Percentiles rank a stretch among this genome's conserved stretches.
phyloP scores from a whole-genome alignment of 176 grass and related monocot species.

The Musa acuminata region DNA sequence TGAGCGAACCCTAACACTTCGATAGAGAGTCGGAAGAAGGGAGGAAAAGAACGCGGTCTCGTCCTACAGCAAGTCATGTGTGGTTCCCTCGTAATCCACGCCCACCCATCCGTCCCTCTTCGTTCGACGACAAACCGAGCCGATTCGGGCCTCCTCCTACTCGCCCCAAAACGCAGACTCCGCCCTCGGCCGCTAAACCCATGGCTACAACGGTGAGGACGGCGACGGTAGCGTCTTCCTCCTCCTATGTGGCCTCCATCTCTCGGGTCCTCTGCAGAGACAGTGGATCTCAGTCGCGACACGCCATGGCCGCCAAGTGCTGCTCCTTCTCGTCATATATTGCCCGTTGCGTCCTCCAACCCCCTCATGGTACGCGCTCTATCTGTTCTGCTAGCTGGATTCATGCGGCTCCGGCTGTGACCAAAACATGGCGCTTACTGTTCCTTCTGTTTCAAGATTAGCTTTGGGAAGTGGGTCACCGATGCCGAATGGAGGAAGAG shows the following conservation, averaged over 20 bases:
- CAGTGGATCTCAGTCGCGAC: conserved; percentile 13
- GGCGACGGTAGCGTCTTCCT: too few relatives aligned
- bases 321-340: conserved; percentile 16
- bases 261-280: conserved; percentile 43
- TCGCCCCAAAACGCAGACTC: too few relatives aligned
- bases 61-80: too few relatives aligned
- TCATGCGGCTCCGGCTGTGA: not conserved
- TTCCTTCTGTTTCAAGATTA: not conserved
- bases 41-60: too few relatives aligned
- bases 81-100: too few relatives aligned
- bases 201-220: too few relatives aligned
- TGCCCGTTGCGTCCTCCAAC: not conserved
- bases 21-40: too few relatives aligned
- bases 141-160: too few relatives aligned
- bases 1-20: too few relatives aligned
- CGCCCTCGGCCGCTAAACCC: too few relatives aligned
- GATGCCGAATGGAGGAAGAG: conserved; percentile 10
- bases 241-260: conserved; percentile 55
- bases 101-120: too few relatives aligned
- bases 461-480: conserved; percentile 13
- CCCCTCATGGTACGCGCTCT: not conserved
- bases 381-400: not conserved
- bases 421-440: not conserved
- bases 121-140: too few relatives aligned
- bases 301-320: not conserved